Evolutionary conservation across 1,139 yeast species (phyloP), one percentile per base, ranked within the genome.

Genomic region (Waltiozyma sp.): DNA sequence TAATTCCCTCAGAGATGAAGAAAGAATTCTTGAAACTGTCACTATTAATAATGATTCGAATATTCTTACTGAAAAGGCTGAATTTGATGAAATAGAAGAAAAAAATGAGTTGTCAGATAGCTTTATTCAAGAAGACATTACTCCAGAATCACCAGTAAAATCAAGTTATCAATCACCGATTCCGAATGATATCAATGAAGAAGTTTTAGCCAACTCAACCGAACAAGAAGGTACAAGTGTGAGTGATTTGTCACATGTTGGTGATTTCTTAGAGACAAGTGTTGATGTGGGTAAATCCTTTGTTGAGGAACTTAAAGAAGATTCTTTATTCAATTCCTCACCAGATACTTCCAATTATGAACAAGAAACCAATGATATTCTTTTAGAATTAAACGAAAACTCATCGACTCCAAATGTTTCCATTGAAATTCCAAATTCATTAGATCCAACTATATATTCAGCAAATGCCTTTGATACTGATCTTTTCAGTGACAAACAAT

Each of bases 1-100:
- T 43, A 43, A 50, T 46, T 49, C 55, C 39, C 31, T 59, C 37
- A 51, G 41, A 37, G 64, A 60, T 40, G 64, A 61, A 19, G 58
- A 59, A 15, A 55, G 56, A 44, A 53, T 51, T 8, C 48, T 61
- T 15, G 33, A 43, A 5, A 58, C 63, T 18, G 37, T 35, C 7
- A 35, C 15, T 11, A 6, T 35, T 8, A 10, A n/a, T 8, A 11
- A 13, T 28, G n/a, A 10, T 13, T n/a, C n/a, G n/a, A n/a, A n/a
- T n/a, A n/a, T n/a, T n/a, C n/a, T n/a, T n/a, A n/a, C n/a, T n/a
- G n/a, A n/a, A n/a, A n/a, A n/a, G n/a, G 33, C 6, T 28, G n/a
- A 28, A 9, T 28, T 28, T 10, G n/a, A 13, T 23, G 26, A 23
- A 8, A 10, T n/a, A n/a, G n/a, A n/a, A n/a, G n/a, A n/a, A n/a